Evolutionary conservation across 441 rosid species (phyloP).

Genomic region (Mallotus japonicus): DNA sequence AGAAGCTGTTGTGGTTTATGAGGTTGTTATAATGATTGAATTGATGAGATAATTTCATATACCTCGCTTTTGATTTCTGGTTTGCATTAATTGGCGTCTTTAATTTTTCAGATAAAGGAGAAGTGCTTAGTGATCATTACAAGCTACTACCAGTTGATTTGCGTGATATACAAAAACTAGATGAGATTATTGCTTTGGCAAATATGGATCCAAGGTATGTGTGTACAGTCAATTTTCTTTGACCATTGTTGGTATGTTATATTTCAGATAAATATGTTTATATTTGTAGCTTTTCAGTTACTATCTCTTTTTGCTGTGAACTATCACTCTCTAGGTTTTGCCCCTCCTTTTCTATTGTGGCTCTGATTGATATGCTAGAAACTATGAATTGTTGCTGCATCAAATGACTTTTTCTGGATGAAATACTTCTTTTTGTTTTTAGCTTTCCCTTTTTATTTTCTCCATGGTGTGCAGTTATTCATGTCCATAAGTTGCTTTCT

Average conservation of each 20-base stretch:
- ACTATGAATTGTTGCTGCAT: background rate
- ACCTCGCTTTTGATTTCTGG: constrained; percentile 5
- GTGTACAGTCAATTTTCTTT: constrained; percentile 11
- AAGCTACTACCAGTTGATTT: constrained; percentile 88
- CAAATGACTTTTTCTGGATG: constrained; percentile 3
- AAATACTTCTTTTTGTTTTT: background rate
- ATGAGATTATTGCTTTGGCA: constrained; percentile 66
- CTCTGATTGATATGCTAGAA: constrained; percentile 12
- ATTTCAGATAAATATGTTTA: constrained; percentile 11
- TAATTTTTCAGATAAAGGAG: constrained; percentile 70
- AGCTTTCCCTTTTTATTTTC: background rate
- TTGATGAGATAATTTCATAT: constrained; percentile 6
- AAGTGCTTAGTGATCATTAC: constrained; percentile 82
- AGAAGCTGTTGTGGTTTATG: constrained; percentile 5
- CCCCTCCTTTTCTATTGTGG: background rate
- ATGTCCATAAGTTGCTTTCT: constrained; percentile 30
- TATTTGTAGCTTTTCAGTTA: constrained; percentile 3
- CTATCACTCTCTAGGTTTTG: background rate
- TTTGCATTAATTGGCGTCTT: constrained; percentile 18
- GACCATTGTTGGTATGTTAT: constrained; percentile 2
- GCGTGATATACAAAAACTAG: constrained; percentile 65
- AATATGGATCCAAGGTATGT: constrained; percentile 81
- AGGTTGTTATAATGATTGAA: background rate
- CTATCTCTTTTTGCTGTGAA: background rate
- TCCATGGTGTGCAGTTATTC: too few species aligned